phyloP scores from a whole-genome alignment of 2,329 filamentous ascomycete genomes.

The Sodiomyces alkalinus region DNA sequence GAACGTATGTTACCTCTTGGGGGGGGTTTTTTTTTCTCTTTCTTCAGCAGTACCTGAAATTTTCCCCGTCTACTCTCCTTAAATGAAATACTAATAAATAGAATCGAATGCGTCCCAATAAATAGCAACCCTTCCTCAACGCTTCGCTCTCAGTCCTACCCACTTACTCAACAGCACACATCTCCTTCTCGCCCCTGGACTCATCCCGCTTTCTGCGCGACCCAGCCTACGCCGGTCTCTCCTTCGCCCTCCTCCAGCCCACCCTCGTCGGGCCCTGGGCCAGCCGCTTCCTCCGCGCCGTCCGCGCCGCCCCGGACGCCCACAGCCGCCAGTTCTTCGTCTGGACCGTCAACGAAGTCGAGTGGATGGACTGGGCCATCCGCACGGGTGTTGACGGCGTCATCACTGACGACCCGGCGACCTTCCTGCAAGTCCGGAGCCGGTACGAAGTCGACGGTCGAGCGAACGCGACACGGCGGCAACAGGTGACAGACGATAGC shows the following conservation, averaged over 20 bases:
- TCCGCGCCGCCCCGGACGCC: slow-evolving; percentile 20
- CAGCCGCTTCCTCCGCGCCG: slow-evolving; percentile 46
- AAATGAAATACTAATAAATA: too few species aligned
- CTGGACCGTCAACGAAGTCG: slow-evolving; percentile 77
- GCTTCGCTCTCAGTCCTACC: slow-evolving; percentile 47
- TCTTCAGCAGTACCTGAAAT: too few species aligned
- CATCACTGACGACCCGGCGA: slow-evolving; percentile 67
- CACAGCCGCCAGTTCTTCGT: slow-evolving; percentile 48
- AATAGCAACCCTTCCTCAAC: slow-evolving; percentile 49
- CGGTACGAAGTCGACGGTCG: slow-evolving; percentile 2
- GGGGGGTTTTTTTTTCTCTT: too few species aligned
- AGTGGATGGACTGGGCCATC: slow-evolving; percentile 72
- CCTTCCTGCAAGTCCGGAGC: slow-evolving; percentile 45
- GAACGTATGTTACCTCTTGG: slow-evolving; percentile 54
- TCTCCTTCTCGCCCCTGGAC: slow-evolving; percentile 51
- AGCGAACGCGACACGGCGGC: not conserved
- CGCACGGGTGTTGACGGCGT: slow-evolving; percentile 55
- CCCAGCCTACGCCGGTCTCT: slow-evolving; percentile 40
- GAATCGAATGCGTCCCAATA: too few species aligned
- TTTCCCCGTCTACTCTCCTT: too few species aligned
- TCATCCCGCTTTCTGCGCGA: slow-evolving; percentile 50
- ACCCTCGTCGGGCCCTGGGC: slow-evolving; percentile 56
- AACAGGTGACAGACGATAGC: not conserved
- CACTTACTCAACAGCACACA: slow-evolving; percentile 48
- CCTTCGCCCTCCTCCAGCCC: slow-evolving; percentile 64